Conservation (phyloP, 1,139 yeast genomes). For the Pichia sp. region DNA sequence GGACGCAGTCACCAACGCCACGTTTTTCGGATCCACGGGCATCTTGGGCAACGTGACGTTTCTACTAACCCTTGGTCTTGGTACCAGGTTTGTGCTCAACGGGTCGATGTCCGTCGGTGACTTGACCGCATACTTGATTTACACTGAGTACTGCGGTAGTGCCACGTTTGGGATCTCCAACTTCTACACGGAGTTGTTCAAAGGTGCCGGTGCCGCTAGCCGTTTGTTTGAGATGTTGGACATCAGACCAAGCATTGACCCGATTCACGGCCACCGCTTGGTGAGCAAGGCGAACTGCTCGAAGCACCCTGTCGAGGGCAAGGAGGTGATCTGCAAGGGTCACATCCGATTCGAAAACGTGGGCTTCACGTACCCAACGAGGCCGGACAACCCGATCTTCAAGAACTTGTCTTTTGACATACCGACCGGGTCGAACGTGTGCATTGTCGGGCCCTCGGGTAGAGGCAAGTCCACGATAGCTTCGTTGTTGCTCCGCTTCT, state of each 20-base stretch:
- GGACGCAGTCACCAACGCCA: conserved; percentile 75
- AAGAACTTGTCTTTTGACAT: conserved; percentile 60
- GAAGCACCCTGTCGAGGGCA: conserved; percentile 11
- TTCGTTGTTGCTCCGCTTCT: conserved; percentile 71
- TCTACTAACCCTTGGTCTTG: conserved; percentile 69
- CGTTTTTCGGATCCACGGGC: conserved; percentile 74
- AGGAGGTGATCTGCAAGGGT: conserved; percentile 36
- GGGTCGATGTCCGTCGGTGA: conserved; percentile 83
- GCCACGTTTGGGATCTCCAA: conserved; percentile 87
- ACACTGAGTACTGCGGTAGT: conserved; percentile 87
- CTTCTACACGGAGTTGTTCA: conserved; percentile 90
- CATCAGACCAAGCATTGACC: conserved; percentile 62
- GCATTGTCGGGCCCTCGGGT: conserved; percentile 95
- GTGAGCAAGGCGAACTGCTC: conserved; percentile 22
- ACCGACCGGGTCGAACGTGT: conserved; percentile 79
- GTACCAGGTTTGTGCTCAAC: conserved; percentile 69
- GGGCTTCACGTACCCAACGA: conserved; percentile 77
- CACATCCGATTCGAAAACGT: conserved; percentile 62
- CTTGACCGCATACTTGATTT: conserved; percentile 86
- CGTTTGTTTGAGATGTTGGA: conserved; percentile 85
- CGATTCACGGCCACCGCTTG: conserved; percentile 53
- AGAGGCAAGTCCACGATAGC: conserved; percentile 92
- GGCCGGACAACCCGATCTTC: conserved; percentile 71
- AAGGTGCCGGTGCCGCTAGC: conserved; percentile 95
- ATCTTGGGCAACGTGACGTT: conserved; percentile 79